Evolutionary conservation across 805 yeast species (phyloP).

Genomic region (Candida montana): DNA sequence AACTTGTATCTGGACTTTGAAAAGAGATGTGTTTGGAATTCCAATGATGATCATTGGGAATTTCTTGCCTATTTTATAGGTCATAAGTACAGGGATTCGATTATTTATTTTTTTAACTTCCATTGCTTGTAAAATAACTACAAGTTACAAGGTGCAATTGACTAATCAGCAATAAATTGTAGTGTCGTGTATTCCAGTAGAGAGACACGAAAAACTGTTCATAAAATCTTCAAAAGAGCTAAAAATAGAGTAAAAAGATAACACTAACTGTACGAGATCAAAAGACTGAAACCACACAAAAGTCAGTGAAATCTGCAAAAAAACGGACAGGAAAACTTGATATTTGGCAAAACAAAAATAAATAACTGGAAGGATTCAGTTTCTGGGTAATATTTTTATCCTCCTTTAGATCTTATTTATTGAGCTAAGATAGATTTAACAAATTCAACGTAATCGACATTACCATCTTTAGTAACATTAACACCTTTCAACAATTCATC

Average conservation of each 20-base stretch:
- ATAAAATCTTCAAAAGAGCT: too few relatives aligned
- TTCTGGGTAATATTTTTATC: background rate
- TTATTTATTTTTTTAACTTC: too few relatives aligned
- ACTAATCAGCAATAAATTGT: too few relatives aligned
- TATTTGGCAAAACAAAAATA: background rate
- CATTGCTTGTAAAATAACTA: too few relatives aligned
- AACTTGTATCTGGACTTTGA: slow-evolving; percentile 86
- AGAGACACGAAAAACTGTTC: too few relatives aligned
- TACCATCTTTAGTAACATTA: slow-evolving; percentile 87
- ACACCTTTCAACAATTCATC: slow-evolving; percentile 96
- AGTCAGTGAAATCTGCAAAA: too few relatives aligned
- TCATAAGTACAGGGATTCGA: too few relatives aligned
- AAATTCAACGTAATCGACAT: slow-evolving; percentile 90
- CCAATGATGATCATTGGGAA: slow-evolving; percentile 97
- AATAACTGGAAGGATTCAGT: background rate
- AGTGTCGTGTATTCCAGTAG: too few relatives aligned
- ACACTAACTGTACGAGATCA: too few relatives aligned
- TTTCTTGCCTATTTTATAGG: slow-evolving; percentile 67
- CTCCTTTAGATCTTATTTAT: slow-evolving; percentile 28
- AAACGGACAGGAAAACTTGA: background rate
- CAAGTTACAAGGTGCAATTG: too few relatives aligned
- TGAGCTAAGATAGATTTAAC: slow-evolving; percentile 92
- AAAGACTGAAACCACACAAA: too few relatives aligned
- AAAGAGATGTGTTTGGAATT: slow-evolving; percentile 91
- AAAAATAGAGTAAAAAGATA: too few relatives aligned